Base-by-base conservation (phyloP, 1,284 basidiomycete genomes). In the Phenoliferia sp. region DNA sequence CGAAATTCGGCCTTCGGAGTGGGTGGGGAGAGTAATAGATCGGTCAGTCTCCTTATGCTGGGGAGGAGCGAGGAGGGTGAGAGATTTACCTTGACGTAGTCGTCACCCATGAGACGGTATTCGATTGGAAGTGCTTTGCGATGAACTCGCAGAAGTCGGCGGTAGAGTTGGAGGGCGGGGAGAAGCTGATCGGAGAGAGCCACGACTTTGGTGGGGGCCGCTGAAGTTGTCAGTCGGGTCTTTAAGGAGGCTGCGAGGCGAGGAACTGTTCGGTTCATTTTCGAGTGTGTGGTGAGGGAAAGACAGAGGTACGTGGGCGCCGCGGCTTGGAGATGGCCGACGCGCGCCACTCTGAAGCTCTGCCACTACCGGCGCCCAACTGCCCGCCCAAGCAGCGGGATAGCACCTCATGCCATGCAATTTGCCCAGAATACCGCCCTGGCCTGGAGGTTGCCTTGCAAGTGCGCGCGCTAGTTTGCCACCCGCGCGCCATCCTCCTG, bases 31-130 rank as follows among this genome's bases (percentile, higher is more conserved):
- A 16, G 26, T n/a, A n/a, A n/a, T n/a, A n/a, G n/a, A n/a, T n/a
- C n/a, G 39, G 39, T 12, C 39, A 12, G 39, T 22, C 22, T 26
- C 26, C 29, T n/a, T 36, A 22, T n/a, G 31, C 32, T 48, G 44
- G 7, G 1, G 28, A 6, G 19, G 50, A 59, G 19, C 10, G 17
- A 29, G 54, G 64, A 31, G 48, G 48, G 28, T 22, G 17, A 33
- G 28, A 19, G 19, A 29, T 89, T 88, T 71, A 88, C 85, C 81
- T 92, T 95, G 66, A 95, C 84, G 77, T 95, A 96, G 44, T 85
- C 84, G 78, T 97, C 93, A 35, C 94, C 93, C 67, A 95, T 82
- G 34, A 75, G 50, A 26, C 92, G 85, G 89, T 95, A 91, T 70
- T 94, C 92, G 10, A 76, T 67, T 0, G 91, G 88, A 3, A 96